A percentile compares a stretch with the other conserved stretches of the same genome.
Conservation (phyloP, 345 rosid genomes). For the Ceriops decandra region DNA sequence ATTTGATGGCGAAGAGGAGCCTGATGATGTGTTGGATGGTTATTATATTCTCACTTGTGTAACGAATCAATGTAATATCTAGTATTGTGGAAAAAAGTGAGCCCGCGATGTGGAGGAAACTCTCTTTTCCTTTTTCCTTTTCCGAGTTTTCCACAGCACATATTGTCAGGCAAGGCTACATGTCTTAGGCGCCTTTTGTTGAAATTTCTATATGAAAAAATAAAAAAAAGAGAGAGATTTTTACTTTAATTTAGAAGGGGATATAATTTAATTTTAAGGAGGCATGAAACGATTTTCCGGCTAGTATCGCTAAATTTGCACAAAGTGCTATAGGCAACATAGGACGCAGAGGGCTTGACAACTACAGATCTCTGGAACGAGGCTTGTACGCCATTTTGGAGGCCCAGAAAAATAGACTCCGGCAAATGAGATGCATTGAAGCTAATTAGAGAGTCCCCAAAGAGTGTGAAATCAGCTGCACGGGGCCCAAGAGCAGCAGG, state of each 20-base stretch:
- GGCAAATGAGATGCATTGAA: background rate
- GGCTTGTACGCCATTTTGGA: background rate
- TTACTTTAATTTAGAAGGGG: too few species aligned
- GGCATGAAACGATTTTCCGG: too few species aligned
- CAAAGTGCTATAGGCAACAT: too few species aligned
- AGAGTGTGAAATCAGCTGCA: background rate
- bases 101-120: background rate
- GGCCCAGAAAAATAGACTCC: background rate
- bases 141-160: too few species aligned
- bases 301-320: too few species aligned
- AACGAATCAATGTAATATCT: background rate
- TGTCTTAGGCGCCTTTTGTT: too few species aligned
- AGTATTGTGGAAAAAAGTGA: background rate
- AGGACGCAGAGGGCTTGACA: background rate
- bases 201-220: too few species aligned
- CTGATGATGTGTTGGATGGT: background rate
- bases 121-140: background rate
- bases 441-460: slow-evolving; percentile 8
- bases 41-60: background rate
- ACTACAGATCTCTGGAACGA: slow-evolving; percentile 1
- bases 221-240: too few species aligned
- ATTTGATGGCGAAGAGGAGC: background rate
- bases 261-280: too few species aligned
- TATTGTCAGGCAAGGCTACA: too few species aligned
- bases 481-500: background rate